Base-by-base conservation (phyloP, 192 early-diverging fungal species). In the Powellomyces hirtus region DNA sequence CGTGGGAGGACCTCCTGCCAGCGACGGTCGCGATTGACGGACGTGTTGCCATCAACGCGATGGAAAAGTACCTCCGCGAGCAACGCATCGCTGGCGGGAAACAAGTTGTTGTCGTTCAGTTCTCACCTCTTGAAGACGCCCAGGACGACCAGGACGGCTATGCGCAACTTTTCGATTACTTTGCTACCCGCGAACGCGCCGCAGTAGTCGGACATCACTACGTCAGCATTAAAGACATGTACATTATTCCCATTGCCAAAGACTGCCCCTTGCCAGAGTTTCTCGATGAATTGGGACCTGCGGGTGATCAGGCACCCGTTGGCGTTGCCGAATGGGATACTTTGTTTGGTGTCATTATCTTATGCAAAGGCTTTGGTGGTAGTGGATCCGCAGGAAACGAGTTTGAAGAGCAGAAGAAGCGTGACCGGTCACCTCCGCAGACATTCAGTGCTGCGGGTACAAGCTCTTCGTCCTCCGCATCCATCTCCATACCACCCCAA, bases 151-250 rank as follows among this genome's bases (percentile, higher is more conserved):
- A 55, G 37, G 38, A 65, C 34, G 81, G 86, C 35, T 81, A 80
- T 57, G 70, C 77, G 7, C 64, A 68, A 10, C 60, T 92, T 33
- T 80, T 89, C 40, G 74, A 79, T 16, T 89, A 91, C 65, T 89
- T 92, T 56, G 62, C 77, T n/a, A 71, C 72, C 13, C 77, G 82
- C 50, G 50, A 75, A 14, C 77, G 89, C n/a, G 84, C 80, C 70
- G 91, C 88, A 4, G 90, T 90, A 0, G 80, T 92, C 10, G 87
- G 81, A n/a, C 78, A 87, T 38, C 77, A 79, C 51, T 85, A 82
- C 30, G 77, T 84, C 14, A 77, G 68, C 38, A 83, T 91, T 22
- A 91, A 89, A 68, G 91, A 92, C 51, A 84, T 92, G 84, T 92
- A 92, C 66, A 29, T 92, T 34, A 71, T 91, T 5, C 90, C 91